phyloP scores from a whole-genome alignment of 352 stramenopile genomes.

The Phytophthora citrophthora region DNA sequence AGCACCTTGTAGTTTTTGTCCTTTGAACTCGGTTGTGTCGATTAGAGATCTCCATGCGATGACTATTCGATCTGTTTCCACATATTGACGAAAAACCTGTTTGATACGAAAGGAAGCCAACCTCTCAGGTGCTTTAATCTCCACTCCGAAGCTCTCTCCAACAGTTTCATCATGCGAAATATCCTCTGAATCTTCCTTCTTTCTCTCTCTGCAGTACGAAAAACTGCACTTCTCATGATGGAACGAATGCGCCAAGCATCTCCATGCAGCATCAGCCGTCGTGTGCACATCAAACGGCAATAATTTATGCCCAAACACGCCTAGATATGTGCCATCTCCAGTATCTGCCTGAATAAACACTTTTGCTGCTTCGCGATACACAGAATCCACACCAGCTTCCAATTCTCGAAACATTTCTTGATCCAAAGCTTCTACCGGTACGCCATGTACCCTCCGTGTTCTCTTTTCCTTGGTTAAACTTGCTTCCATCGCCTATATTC shows the following conservation, averaged over 20 bases:
- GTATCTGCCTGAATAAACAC: constrained; percentile 35
- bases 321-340: constrained; percentile 23
- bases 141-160: constrained; percentile 60
- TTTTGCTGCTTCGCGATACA: constrained; percentile 40
- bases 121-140: constrained; percentile 53
- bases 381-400: constrained; percentile 28
- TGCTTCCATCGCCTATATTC: constrained; percentile 31
- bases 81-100: constrained; percentile 62
- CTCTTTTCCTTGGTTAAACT: constrained; percentile 25
- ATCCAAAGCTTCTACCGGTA: constrained; percentile 30
- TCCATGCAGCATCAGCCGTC: constrained; percentile 43
- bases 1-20: constrained; percentile 44
- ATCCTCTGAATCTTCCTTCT: not conserved
- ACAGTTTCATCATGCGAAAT: constrained; percentile 50
- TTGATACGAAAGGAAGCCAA: constrained; percentile 56
- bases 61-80: constrained; percentile 59
- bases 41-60: constrained; percentile 66
- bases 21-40: constrained; percentile 59
- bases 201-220: constrained; percentile 34
- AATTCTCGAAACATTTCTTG: constrained; percentile 39
- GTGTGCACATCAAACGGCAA: constrained; percentile 44
- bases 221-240: constrained; percentile 40
- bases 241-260: constrained; percentile 36
- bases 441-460: constrained; percentile 24
- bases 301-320: constrained; percentile 47